Conservation (phyloP, 495 filamentous ascomycete genomes). For the Neurospora sp. region DNA sequence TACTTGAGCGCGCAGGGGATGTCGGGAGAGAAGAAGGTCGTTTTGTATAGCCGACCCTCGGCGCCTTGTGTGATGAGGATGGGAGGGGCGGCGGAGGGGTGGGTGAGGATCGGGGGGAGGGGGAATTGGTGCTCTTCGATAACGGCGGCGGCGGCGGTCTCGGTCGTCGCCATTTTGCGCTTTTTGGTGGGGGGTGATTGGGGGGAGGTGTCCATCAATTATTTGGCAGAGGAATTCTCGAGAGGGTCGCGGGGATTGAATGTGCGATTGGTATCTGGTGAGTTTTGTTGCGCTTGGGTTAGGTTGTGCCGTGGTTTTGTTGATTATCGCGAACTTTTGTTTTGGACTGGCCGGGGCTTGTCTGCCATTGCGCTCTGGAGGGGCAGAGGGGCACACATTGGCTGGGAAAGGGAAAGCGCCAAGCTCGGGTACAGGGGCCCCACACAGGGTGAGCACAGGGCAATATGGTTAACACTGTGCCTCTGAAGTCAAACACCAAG, state of each 20-base stretch:
- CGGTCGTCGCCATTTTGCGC: conserved; percentile 5
- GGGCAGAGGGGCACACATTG: not conserved
- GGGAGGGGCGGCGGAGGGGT: conserved; percentile 48
- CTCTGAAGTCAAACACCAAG: not conserved
- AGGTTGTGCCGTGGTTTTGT: not conserved
- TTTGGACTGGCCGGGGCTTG: not conserved
- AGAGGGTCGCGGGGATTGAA: not conserved
- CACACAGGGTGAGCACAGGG: not conserved
- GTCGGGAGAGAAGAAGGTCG: conserved; percentile 60
- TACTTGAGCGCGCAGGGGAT: conserved; percentile 78
- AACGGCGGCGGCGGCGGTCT: not conserved
- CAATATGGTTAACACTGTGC: not conserved
- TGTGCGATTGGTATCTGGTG: not conserved
- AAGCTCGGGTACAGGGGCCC: not conserved
- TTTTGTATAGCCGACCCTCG: conserved; percentile 87
- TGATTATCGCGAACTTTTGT: not conserved
- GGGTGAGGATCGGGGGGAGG: conserved; percentile 53
- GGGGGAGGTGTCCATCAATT: not conserved
- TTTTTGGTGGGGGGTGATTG: not conserved
- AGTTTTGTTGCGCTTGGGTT: not conserved
- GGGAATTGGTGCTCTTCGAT: conserved; percentile 21
- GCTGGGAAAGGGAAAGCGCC: not conserved
- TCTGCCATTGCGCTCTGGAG: not conserved
- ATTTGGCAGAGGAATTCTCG: not conserved
- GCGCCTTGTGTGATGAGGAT: conserved; percentile 79